Base-by-base conservation (phyloP, 2,329 filamentous ascomycete genomes). In the Trichoderma polysporum region DNA sequence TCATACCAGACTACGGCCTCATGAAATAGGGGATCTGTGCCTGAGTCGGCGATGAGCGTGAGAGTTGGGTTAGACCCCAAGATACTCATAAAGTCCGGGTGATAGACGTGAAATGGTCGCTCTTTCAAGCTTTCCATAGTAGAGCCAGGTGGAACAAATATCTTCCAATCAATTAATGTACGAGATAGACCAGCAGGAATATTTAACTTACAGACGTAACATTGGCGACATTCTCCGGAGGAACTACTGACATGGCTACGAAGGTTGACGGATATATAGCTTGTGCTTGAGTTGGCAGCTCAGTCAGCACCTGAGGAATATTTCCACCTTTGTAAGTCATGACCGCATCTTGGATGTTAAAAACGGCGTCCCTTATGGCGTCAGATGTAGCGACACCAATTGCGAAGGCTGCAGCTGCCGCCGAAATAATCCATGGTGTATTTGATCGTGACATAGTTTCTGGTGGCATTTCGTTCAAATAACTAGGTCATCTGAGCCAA, bases 1-100 rank as follows among this genome's bases (percentile, higher is more conserved):
- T n/a, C 57, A 5, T 49, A 83, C 81, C 82, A 85, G 0, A 84
- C 79, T 6, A 83, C 81, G 10, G 83, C 83, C 70, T 86, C 84
- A 64, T 86, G 84, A 57, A 83, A 85, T 5, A 84, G 66, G 0
- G 81, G 82, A 59, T 84, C 76, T 0, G 73, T 74, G 0, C 74
- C 79, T 1, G 79, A 75, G 19, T 79, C 74, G 12, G 81, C 82
- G 17, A 84, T 79, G 29, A 84, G 75, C 2, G 82, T 83, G 69
- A 86, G 73, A 0, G 81, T 81, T 1, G 84, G 83, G 37, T 80
- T 76, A 0, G 73, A 17, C 2, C 83, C 84, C 33, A 85, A 78
- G 15, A 85, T 76, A 31, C 79, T 74, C 54, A 77, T 74, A 66
- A 85, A 85, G 7, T 79, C 81, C 1, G 79, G 74, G 58, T 85